These are phyloP conservation scores for Monosporascus sp. DNA, from an alignment of 2,329 filamentous ascomycete genomes.

Conservation along the genomic window DNA sequence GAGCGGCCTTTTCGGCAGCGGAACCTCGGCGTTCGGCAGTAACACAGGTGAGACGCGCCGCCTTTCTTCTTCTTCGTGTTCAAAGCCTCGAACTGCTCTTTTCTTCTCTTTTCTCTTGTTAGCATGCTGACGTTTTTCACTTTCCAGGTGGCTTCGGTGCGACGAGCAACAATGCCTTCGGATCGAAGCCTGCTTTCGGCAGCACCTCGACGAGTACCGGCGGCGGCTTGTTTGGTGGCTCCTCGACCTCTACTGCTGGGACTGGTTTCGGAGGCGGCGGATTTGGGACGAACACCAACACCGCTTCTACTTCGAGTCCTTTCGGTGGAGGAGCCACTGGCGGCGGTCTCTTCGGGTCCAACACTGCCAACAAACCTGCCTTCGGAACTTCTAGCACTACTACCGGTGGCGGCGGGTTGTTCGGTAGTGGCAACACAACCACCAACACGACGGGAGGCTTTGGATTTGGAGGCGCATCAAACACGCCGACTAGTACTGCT, in stretches of 20 bases:
- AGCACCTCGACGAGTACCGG: conserved; percentile 27
- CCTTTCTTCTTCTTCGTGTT: not conserved
- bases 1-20: conserved; percentile 34
- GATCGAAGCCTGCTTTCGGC: conserved; percentile 24
- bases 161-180: conserved; percentile 22
- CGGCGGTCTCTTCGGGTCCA: conserved; percentile 23
- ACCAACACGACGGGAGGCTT: conserved; percentile 15
- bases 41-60: conserved; percentile 30
- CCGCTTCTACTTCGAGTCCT: conserved; percentile 30
- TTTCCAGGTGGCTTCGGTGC: conserved; percentile 29
- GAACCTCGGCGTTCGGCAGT: conserved; percentile 23
- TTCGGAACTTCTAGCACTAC: conserved; percentile 42
- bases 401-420: conserved; percentile 38
- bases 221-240: conserved; percentile 47
- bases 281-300: conserved; percentile 34
- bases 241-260: conserved; percentile 20
- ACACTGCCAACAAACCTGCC: conserved; percentile 37
- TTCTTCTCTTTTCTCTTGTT: not conserved
- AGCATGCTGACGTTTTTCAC: conserved; percentile 11
- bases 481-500: conserved; percentile 38
- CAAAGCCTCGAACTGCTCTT: not conserved
- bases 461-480: conserved; percentile 34
- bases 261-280: conserved; percentile 25
- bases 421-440: conserved; percentile 34
- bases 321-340: conserved; percentile 27